A percentile compares a stretch with the other conserved stretches of the same genome.
Conservation (phyloP, 2,329 filamentous ascomycete species). For the Cercospora zeina region DNA sequence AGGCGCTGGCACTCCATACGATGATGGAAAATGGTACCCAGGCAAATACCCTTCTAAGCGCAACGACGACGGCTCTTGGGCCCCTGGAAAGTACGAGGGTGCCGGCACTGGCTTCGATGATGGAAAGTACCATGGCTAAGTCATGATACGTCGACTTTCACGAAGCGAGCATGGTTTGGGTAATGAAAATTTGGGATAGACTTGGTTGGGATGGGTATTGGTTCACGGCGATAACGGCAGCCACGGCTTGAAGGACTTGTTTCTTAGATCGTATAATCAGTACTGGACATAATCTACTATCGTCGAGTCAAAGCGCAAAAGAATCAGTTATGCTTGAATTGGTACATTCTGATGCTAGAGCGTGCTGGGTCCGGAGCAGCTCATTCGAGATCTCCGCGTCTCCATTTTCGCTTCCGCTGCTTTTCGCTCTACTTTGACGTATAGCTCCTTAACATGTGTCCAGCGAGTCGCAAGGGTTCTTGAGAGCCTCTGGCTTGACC, state of each 20-base stretch:
- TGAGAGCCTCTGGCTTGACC: constrained; percentile 26
- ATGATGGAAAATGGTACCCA: background rate
- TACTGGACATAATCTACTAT: background rate
- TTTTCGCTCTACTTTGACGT: background rate
- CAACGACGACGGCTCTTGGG: constrained; percentile 3
- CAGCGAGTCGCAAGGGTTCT: constrained; percentile 27
- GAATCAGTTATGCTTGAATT: background rate
- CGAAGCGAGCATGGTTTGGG: background rate
- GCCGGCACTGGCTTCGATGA: constrained; percentile 2
- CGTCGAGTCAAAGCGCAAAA: background rate
- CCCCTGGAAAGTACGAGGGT: background rate
- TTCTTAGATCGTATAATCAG: background rate
- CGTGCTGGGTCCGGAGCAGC: background rate
- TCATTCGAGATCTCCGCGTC: background rate
- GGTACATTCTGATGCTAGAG: background rate
- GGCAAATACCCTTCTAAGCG: background rate
- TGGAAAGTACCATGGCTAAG: background rate
- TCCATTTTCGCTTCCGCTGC: background rate
- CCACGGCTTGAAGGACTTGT: background rate
- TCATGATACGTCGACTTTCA: background rate
- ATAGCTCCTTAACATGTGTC: constrained; percentile 20
- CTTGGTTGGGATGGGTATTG: background rate
- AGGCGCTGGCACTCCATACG: background rate
- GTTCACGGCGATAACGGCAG: background rate
- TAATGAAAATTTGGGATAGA: constrained; percentile 1